Conservation (phyloP, 2,329 filamentous ascomycete genomes). For the Allantophomopsis lycopodina region DNA sequence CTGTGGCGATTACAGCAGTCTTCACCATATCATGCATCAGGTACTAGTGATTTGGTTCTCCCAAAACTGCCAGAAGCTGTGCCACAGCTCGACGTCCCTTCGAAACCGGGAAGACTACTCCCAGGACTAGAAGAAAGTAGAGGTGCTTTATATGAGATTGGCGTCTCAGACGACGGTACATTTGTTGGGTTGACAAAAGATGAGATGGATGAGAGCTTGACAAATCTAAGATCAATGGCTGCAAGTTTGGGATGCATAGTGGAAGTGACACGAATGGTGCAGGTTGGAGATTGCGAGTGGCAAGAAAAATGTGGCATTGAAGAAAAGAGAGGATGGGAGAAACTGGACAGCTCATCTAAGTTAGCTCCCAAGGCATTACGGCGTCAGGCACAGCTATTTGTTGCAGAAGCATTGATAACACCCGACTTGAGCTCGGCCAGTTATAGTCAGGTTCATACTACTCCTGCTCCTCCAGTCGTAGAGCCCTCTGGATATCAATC, state of each 20-base stretch:
- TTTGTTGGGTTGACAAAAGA: slow-evolving; percentile 80
- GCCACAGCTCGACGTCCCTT: slow-evolving; percentile 26
- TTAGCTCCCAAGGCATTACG: slow-evolving; percentile 7
- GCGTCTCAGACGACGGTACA: slow-evolving; percentile 86
- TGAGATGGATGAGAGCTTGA: slow-evolving; percentile 83
- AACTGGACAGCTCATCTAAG: slow-evolving; percentile 7
- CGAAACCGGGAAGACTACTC: slow-evolving; percentile 42
- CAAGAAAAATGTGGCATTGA: slow-evolving; percentile 3
- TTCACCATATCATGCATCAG: slow-evolving; percentile 76
- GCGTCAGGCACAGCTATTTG: slow-evolving; percentile 53
- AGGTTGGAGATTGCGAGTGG: slow-evolving; percentile 79
- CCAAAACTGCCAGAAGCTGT: slow-evolving; percentile 58
- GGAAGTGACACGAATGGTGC: slow-evolving; percentile 66
- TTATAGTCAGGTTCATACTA: neutral
- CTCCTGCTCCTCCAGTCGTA: no score
- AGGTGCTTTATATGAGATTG: slow-evolving; percentile 91
- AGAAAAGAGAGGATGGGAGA: slow-evolving; percentile 10
- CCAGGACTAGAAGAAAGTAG: slow-evolving; percentile 85
- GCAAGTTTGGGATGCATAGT: slow-evolving; percentile 80
- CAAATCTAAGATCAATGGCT: slow-evolving; percentile 80
- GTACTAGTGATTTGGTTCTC: slow-evolving; percentile 59
- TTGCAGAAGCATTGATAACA: slow-evolving; percentile 80
- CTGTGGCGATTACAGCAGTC: slow-evolving; percentile 93
- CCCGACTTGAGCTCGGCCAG: slow-evolving; percentile 40
- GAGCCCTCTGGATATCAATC: neutral